Evolutionary conservation across 768 basidiomycete genomes (phyloP).

Genomic region (Termitomyces heimii): DNA sequence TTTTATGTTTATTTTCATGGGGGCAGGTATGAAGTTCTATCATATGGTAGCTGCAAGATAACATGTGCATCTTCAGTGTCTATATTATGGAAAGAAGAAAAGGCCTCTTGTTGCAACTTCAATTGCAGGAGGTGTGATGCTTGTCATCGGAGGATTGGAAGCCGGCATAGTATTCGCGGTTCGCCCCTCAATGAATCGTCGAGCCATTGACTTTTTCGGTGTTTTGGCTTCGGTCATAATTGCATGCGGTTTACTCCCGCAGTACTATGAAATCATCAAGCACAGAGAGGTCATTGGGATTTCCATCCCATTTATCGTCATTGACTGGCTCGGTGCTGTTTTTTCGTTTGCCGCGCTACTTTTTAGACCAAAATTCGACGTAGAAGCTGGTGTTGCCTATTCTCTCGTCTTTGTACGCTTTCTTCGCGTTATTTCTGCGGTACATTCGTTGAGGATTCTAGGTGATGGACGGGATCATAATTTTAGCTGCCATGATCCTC

Average conservation of each 20-base stretch:
- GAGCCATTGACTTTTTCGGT: constrained; percentile 51
- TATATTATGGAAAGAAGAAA: constrained; percentile 52
- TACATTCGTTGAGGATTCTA: constrained; percentile 14
- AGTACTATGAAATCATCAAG: constrained; percentile 73
- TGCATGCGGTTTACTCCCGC: constrained; percentile 43
- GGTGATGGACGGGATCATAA: constrained; percentile 57
- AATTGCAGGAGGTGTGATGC: constrained; percentile 31
- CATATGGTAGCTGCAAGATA: neutral
- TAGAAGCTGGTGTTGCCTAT: constrained; percentile 58
- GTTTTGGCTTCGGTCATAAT: constrained; percentile 55
- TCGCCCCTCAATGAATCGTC: constrained; percentile 33
- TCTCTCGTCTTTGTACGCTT: constrained; percentile 51
- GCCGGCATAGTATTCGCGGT: constrained; percentile 53
- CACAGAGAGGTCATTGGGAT: constrained; percentile 61
- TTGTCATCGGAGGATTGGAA: constrained; percentile 52
- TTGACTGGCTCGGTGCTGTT: constrained; percentile 67
- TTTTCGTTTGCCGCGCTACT: constrained; percentile 67
- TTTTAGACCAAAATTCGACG: constrained; percentile 59
- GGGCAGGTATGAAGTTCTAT: constrained; percentile 42
- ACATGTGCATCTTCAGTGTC: constrained; percentile 38
- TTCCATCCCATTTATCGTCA: constrained; percentile 58
- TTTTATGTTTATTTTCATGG: constrained; percentile 57
- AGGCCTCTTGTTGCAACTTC: constrained; percentile 26
- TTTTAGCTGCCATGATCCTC: constrained; percentile 56
- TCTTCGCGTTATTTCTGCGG: neutral